Percentiles rank a stretch among this genome's conserved stretches.
Conservation (phyloP, 768 basidiomycete species). For the Tylopilus subfusipes region DNA sequence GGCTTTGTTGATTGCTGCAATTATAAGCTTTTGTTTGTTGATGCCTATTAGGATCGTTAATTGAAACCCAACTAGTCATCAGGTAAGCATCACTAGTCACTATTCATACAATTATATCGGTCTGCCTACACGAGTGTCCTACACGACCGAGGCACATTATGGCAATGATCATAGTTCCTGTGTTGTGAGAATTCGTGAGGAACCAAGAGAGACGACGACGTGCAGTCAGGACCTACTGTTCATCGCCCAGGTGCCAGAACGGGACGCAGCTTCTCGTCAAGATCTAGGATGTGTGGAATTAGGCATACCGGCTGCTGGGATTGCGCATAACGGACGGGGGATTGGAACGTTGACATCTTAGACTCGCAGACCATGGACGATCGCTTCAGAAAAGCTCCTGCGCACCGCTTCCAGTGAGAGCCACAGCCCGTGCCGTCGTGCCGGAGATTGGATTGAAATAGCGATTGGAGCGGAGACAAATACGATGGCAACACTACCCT, state of each 20-base stretch:
- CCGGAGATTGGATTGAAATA: conserved; percentile 20
- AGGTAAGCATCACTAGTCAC: conserved; percentile 29
- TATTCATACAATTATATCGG: conserved; percentile 19
- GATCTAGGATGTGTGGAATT: not conserved
- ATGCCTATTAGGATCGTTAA: conserved; percentile 35
- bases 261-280: not conserved
- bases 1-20: conserved; percentile 37
- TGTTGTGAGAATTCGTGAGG: not conserved
- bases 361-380: conserved; percentile 20
- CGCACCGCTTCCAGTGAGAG: conserved; percentile 21
- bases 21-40: conserved; percentile 41
- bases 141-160: conserved; percentile 8
- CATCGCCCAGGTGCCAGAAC: not conserved
- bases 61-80: conserved; percentile 39
- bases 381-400: conserved; percentile 17
- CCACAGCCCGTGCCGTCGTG: conserved; percentile 24
- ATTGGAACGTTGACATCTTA: not conserved
- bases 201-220: not conserved
- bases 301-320: not conserved
- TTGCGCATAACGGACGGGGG: conserved; percentile 1
- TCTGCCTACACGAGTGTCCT: conserved; percentile 6
- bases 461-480: conserved; percentile 29
- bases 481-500: conserved; percentile 21
- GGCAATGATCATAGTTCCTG: conserved; percentile 8
- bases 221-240: conserved; percentile 2